A percentile compares a stretch with the other conserved stretches of the same genome.
phyloP scores from a whole-genome alignment of 805 yeast genomes.

The Candida ovalis region DNA sequence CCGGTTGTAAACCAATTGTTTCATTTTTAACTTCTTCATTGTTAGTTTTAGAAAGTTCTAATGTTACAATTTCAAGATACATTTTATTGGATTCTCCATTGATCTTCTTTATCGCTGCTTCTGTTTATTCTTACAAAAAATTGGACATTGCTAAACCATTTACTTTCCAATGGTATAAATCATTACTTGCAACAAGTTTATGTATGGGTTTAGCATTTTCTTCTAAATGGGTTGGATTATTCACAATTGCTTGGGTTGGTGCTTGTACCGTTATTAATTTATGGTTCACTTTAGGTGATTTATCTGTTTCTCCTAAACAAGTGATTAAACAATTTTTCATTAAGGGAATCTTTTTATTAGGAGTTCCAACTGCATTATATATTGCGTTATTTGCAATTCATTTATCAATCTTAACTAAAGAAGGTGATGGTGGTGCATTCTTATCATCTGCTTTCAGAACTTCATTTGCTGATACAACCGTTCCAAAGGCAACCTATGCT shows the following conservation, averaged over 20 bases:
- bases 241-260: conserved; percentile 79
- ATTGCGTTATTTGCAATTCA: conserved; percentile 59
- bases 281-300: conserved; percentile 74
- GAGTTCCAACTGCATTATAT: conserved; percentile 56
- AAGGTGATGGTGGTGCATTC: conserved; percentile 71
- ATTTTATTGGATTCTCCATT: conserved; percentile 75
- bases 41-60: conserved; percentile 63
- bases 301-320: conserved; percentile 43
- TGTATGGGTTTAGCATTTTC: conserved; percentile 71
- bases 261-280: conserved; percentile 53
- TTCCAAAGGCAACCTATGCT: conserved; percentile 57
- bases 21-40: conserved; percentile 54
- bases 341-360: conserved; percentile 53
- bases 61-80: conserved; percentile 68
- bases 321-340: conserved; percentile 44
- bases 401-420: conserved; percentile 50
- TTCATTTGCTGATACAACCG: conserved; percentile 52
- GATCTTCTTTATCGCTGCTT: conserved; percentile 70
- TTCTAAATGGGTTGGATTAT: conserved; percentile 83
- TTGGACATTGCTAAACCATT: conserved; percentile 65
- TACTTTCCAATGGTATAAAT: conserved; percentile 51
- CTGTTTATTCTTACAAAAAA: conserved; percentile 62
- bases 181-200: conserved; percentile 60
- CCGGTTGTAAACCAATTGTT: conserved; percentile 66
- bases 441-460: conserved; percentile 71